Conservation (phyloP, 2,329 filamentous ascomycete species). For the Moelleriella libera region DNA sequence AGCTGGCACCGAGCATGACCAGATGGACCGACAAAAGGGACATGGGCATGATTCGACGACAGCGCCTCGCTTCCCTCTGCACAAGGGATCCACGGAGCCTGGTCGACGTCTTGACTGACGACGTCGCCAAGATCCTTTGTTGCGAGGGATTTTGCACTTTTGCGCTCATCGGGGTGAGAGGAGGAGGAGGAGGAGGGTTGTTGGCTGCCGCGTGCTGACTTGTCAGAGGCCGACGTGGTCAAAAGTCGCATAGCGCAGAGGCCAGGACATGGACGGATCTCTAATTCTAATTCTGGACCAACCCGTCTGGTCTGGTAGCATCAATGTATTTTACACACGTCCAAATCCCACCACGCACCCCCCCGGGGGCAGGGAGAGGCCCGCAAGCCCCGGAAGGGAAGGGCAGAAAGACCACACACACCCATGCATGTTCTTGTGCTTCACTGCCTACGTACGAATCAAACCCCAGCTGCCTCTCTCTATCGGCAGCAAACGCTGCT, state of each 20-base stretch:
- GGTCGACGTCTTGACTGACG: background rate
- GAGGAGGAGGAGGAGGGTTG: background rate
- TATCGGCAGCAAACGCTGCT: no score
- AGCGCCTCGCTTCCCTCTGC: background rate
- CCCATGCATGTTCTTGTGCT: no score
- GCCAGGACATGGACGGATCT: slow-evolving; percentile 14
- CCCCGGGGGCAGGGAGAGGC: background rate
- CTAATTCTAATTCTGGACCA: slow-evolving; percentile 21
- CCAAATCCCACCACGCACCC: no score
- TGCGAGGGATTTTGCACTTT: background rate
- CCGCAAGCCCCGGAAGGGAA: slow-evolving; percentile 12
- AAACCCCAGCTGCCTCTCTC: no score
- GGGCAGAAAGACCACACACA: background rate
- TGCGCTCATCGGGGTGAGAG: background rate
- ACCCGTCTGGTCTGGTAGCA: background rate
- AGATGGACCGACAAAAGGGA: background rate
- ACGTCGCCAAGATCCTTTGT: background rate
- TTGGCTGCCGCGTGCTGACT: background rate
- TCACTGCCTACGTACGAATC: no score
- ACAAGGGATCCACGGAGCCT: background rate
- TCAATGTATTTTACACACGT: background rate
- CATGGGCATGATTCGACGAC: background rate
- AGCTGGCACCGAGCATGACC: background rate
- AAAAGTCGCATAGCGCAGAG: slow-evolving; percentile 6
- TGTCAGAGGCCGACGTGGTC: background rate